Percentiles rank a stretch among this genome's conserved stretches.
Conservation (phyloP, 805 yeast species). For the Myxozyma udenii region DNA sequence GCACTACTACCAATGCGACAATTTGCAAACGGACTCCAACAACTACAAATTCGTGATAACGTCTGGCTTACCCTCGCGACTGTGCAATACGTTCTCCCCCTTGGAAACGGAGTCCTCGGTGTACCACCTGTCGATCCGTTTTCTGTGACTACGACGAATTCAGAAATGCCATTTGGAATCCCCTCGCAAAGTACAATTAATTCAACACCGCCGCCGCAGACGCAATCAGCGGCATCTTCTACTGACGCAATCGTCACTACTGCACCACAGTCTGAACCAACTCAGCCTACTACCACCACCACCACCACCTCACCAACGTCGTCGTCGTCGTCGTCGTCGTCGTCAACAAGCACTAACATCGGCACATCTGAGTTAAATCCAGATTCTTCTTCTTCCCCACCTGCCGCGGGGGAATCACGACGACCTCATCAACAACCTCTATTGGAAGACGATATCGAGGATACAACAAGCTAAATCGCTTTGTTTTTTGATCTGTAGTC, state of each 20-base stretch:
- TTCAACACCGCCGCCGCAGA: not conserved
- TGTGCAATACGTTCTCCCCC: conserved; percentile 25
- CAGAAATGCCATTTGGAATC: conserved; percentile 8
- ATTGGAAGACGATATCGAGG: conserved; percentile 2
- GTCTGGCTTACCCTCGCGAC: conserved; percentile 28
- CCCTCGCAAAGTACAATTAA: not conserved
- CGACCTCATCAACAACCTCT: conserved; percentile 1
- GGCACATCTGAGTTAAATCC: no score
- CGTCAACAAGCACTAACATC: no score
- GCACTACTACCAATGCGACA: conserved; percentile 33
- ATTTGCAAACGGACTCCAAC: conserved; percentile 24
- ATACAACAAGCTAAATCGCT: no score
- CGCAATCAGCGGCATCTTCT: not conserved
- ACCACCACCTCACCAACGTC: no score
- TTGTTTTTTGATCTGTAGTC: no score
- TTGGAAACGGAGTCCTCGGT: conserved; percentile 16
- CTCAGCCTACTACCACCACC: no score
- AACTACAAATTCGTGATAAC: conserved; percentile 25
- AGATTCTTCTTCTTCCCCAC: no score
- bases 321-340: no score
- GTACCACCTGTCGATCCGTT: conserved; percentile 20
- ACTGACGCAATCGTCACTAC: not conserved
- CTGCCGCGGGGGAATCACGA: no score
- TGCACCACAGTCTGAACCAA: no score
- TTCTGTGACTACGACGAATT: no score